A percentile compares a stretch with the other conserved stretches of the same genome.
Conservation (phyloP, 2,329 filamentous ascomycete species). For the Byssochlamys sp. region DNA sequence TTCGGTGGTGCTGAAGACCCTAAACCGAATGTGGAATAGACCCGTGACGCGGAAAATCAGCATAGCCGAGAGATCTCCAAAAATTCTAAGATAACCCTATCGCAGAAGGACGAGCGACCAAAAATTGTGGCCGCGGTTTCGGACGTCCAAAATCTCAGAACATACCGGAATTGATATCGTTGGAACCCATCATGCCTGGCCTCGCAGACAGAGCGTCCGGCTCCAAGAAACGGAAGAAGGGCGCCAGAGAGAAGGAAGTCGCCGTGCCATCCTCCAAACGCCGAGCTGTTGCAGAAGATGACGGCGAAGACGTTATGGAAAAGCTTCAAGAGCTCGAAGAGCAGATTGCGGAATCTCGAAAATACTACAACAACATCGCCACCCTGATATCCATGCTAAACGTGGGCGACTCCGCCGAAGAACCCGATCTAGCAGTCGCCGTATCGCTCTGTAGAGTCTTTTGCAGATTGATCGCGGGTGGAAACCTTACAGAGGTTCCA, state of each 20-base stretch:
- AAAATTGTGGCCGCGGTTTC: constrained; percentile 3
- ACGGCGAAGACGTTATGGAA: constrained; percentile 47
- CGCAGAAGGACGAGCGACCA: neutral
- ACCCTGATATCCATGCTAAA: constrained; percentile 56
- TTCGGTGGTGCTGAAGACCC: constrained; percentile 27
- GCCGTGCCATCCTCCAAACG: constrained; percentile 33
- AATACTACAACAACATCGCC: constrained; percentile 85
- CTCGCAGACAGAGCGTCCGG: constrained; percentile 11
- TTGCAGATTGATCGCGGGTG: constrained; percentile 65
- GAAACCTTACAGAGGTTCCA: constrained; percentile 57
- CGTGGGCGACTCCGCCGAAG: constrained; percentile 41
- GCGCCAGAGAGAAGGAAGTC: constrained; percentile 25
- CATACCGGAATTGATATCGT: constrained; percentile 43
- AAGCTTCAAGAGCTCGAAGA: constrained; percentile 67
- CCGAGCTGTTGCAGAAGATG: constrained; percentile 39
- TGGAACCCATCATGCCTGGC: constrained; percentile 19
- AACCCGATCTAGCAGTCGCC: constrained; percentile 57
- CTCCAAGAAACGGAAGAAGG: constrained; percentile 34
- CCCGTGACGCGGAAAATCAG: constrained; percentile 23
- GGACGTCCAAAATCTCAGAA: neutral
- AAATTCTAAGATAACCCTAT: constrained; percentile 14
- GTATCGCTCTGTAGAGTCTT: constrained; percentile 82
- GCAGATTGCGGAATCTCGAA: constrained; percentile 73
- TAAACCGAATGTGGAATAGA: constrained; percentile 24
- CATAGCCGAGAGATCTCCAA: constrained; percentile 18